Base-by-base conservation (phyloP, 169 alveolate genomes). In the Eimeria brunetti region DNA sequence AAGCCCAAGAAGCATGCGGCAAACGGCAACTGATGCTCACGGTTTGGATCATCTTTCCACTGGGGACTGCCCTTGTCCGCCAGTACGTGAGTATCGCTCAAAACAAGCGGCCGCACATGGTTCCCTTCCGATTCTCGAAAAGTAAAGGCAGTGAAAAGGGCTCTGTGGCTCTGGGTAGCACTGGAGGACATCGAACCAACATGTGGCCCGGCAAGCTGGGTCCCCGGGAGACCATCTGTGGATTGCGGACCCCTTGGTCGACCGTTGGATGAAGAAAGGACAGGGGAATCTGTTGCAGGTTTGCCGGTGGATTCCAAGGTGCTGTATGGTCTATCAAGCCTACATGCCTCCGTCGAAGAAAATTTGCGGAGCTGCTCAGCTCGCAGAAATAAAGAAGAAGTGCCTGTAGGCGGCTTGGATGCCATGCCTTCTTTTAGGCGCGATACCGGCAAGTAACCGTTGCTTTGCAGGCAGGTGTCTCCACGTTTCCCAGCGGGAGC, bases 31-130 rank as follows among this genome's bases (percentile, higher is more conserved):
- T 41, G 62, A 20, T 18, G 53, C 91, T 84, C 69, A 84, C 91
- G 36, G 78, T 53, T n/a, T 5, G 76, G 56, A 60, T 84, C 91
- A 33, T 60, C 60, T 22, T 38, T 38, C 41, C 67, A 1, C 91
- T 84, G 60, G 41, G 76, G 33, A 30, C 53, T 33, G 38, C 38
- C 62, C 38, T 53, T 60, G 58, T 53, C 91, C 56, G 56, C 53
- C 91, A 84, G 80, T 27, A 44, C 46, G 80, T 69, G 91, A 33
- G 80, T 84, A 16, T 84, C 91, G 69, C 80, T 84, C 38, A 84
- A 36, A 44, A 84, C 80, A 30, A 53, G 78, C 7, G 91, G 91
- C 4, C 91, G 75, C 36, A 84, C 53, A 18, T 18, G 78, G 78
- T 58, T 53, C 46, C 60, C 60, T n/a, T 84, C 91, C 56, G 60